These are phyloP conservation scores for Lentinula edodes DNA, from an alignment of 768 basidiomycete species.

Conservation along the genomic window DNA sequence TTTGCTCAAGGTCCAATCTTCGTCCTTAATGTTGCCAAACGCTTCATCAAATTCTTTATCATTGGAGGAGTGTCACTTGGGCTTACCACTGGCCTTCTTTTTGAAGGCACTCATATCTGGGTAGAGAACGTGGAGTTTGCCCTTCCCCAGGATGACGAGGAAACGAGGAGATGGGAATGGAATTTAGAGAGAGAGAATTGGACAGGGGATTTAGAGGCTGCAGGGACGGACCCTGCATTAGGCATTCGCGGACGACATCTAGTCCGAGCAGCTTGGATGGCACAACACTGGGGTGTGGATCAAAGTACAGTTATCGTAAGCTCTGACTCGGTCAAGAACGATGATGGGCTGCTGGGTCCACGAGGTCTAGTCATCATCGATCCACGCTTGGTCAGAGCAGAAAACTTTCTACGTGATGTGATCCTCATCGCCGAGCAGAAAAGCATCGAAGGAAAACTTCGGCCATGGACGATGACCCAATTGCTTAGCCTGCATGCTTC, in stretches of 20 bases:
- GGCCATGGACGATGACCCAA: conserved; percentile 45
- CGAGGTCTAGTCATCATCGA: conserved; percentile 43
- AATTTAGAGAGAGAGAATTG: conserved; percentile 55
- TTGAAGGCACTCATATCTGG: conserved; percentile 55
- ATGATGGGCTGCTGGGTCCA: conserved; percentile 23
- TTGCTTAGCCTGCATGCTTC: conserved; percentile 52
- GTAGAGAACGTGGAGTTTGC: conserved; percentile 51
- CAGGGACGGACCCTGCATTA: conserved; percentile 71
- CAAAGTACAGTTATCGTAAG: conserved; percentile 30
- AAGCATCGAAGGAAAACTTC: conserved; percentile 32
- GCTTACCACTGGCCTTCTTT: conserved; percentile 39
- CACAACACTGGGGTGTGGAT: conserved; percentile 57
- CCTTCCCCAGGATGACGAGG: conserved; percentile 41
- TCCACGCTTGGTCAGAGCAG: conserved; percentile 48
- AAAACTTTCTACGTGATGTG: conserved; percentile 46
- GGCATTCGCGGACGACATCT: conserved; percentile 57
- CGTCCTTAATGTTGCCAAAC: conserved; percentile 38
- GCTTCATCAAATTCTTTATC: conserved; percentile 45
- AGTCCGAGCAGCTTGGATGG: conserved; percentile 69
- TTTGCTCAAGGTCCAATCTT: conserved; percentile 22
- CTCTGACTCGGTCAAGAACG: conserved; percentile 26
- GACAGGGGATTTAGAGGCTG: conserved; percentile 44
- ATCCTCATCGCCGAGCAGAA: conserved; percentile 39
- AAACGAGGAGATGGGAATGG: conserved; percentile 63
- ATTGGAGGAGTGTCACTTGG: conserved; percentile 38